Conservation (phyloP, 805 yeast species). For the Cyberlindnera amylophila region DNA sequence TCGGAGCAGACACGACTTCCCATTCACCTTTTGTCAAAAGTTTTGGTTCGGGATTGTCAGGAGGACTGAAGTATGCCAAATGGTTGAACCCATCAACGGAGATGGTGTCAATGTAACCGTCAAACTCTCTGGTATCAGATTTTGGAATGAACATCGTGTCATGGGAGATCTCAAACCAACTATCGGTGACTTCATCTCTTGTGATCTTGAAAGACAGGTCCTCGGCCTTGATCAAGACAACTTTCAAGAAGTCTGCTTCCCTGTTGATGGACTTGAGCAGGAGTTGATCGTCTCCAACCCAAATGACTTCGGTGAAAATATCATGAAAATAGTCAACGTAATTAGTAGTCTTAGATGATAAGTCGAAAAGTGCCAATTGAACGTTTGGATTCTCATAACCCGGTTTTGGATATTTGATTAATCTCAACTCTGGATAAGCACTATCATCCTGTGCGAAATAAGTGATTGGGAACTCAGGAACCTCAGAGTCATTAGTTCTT, state of each 20-base stretch:
- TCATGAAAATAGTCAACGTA: constrained; percentile 41
- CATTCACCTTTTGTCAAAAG: constrained; percentile 74
- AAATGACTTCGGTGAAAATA: constrained; percentile 59
- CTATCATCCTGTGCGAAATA: constrained; percentile 58
- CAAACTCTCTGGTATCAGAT: constrained; percentile 39
- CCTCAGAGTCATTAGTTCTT: constrained; percentile 68
- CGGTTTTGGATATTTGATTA: constrained; percentile 79
- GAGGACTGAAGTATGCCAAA: constrained; percentile 79
- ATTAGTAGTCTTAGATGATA: constrained; percentile 29
- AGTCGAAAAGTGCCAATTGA: constrained; percentile 44
- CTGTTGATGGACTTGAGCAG: constrained; percentile 61
- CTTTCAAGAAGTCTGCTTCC: constrained; percentile 60
- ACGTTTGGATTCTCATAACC: constrained; percentile 74
- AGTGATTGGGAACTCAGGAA: constrained; percentile 70
- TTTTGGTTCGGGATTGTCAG: constrained; percentile 48
- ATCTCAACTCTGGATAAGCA: constrained; percentile 58
- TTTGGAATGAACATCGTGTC: constrained; percentile 56
- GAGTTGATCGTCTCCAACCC: constrained; percentile 57
- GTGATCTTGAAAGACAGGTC: constrained; percentile 35
- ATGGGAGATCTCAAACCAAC: constrained; percentile 78
- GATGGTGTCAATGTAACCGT: constrained; percentile 81
- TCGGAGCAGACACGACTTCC: constrained; percentile 83
- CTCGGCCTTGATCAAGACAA: constrained; percentile 48
- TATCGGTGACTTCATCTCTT: constrained; percentile 47
- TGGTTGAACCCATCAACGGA: constrained; percentile 64